Conservation (phyloP, 768 basidiomycete genomes). For the Pholiota molesta region DNA sequence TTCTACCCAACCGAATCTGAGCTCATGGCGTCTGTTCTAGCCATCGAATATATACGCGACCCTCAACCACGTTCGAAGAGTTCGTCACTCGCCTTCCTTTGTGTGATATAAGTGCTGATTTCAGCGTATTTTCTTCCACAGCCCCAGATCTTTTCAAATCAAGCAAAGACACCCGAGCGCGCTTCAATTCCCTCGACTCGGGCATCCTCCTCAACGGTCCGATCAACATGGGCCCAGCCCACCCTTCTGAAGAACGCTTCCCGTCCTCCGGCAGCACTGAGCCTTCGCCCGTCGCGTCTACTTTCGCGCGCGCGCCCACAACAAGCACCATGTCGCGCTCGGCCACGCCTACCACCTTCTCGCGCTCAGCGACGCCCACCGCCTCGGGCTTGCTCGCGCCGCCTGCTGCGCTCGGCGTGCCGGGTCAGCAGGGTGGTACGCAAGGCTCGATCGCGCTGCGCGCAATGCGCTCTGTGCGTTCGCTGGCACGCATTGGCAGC, state of each 20-base stretch:
- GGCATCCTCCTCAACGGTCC: slow-evolving; percentile 37
- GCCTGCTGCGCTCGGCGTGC: slow-evolving; percentile 13
- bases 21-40: slow-evolving; percentile 3
- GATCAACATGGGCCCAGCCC: slow-evolving; percentile 26
- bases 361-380: slow-evolving; percentile 29
- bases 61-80: slow-evolving; percentile 42
- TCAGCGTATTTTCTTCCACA: slow-evolving; percentile 18
- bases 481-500: slow-evolving; percentile 70
- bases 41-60: slow-evolving; percentile 29
- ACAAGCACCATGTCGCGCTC: slow-evolving; percentile 33
- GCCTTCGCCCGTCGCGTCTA: background rate
- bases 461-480: slow-evolving; percentile 77
- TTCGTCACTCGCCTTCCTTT: slow-evolving; percentile 22
- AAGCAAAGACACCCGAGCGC: slow-evolving; percentile 41
- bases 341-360: slow-evolving; percentile 22
- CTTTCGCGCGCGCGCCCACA: background rate
- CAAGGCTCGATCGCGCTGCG: slow-evolving; percentile 74
- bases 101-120: background rate
- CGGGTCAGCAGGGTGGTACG: slow-evolving; percentile 16
- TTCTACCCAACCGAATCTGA: background rate
- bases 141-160: slow-evolving; percentile 49
- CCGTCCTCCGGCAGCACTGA: background rate
- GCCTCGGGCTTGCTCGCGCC: slow-evolving; percentile 40
- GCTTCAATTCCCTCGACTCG: slow-evolving; percentile 68
- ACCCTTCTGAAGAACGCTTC: background rate